Base-by-base conservation (phyloP, 1,284 basidiomycete genomes). In the Retiboletus fuscus region DNA sequence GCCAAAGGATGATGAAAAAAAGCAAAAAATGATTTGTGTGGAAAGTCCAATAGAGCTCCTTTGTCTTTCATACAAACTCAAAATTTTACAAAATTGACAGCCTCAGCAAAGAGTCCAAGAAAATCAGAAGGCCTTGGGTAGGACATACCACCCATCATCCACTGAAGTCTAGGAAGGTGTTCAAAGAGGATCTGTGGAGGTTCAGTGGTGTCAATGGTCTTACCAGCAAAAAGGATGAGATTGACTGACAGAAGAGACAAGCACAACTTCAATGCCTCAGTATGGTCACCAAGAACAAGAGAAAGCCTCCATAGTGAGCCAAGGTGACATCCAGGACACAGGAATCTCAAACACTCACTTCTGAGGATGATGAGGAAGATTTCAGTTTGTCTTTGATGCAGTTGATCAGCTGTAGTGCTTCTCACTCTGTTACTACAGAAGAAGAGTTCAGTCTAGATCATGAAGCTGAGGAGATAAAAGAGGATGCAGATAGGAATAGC, bases 11-110 rank as follows among this genome's bases (percentile, higher is more conserved):
- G 0, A 71, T 11, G 2, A 6, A 16, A 11, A 68, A 68, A 11
- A 72, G 30, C 62, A 72, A 58, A 13, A 60, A 70, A 5, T 47
- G 71, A 5, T 47, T 4, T 46, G 26, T 74, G 4, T 74, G 73
- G 73, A 67, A 8, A 13, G 18, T 61, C 0, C 8, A 30, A 16
- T 4, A 30, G 2, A 12, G 7, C 0, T 18, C 5, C 0, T 53
- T 71, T 24, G 26, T 71, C 0, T 74, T 73, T 10, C 0, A 34
- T 0, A 73, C 62, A 0, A 74, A 73, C 51, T 26, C 65, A 0
- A 46, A 2, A 4, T 74, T 68, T 11, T 74, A 71, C 30, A 74
- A 71, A 18, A 28, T 74, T 0, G 16, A 71, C 11, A 15, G 49
- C 0, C 1, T 68, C 1, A 34, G 65, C 39, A 73, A 67, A 24